A percentile compares a stretch with the other conserved stretches of the same genome.
These are phyloP conservation scores for Thraustochytrium sp. DNA, from an alignment of 352 stramenopile species.

Conservation along the genomic window DNA sequence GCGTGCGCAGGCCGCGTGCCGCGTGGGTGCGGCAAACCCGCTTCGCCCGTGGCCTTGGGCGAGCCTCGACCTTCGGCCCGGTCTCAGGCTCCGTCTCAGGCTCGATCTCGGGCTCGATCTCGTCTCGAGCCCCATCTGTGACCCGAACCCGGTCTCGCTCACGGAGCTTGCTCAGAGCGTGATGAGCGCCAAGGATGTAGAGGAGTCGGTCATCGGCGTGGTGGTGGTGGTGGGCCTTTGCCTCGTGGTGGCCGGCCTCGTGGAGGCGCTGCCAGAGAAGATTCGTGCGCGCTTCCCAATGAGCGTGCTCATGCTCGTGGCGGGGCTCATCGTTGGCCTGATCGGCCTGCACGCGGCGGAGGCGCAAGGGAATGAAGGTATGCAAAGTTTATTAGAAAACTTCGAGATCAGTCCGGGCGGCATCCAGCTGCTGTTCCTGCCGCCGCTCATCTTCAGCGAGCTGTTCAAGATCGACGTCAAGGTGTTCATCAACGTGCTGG, in stretches of 20 bases:
- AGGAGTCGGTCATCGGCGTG: not conserved
- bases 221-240: conserved; percentile 38
- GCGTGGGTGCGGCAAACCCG: no score
- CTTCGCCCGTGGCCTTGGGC: no score
- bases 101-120: no score
- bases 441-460: conserved; percentile 63
- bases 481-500: conserved; percentile 43
- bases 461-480: conserved; percentile 45
- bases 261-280: conserved; percentile 18
- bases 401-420: conserved; percentile 52
- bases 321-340: conserved; percentile 1
- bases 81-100: no score
- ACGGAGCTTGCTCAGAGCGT: no score
- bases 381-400: not conserved
- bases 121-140: no score
- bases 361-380: not conserved
- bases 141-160: no score
- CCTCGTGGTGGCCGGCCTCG: conserved; percentile 24
- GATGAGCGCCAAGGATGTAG: no score
- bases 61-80: no score
- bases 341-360: not conserved
- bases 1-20: no score
- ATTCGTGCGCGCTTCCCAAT: conserved; percentile 4
- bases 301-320: conserved; percentile 32
- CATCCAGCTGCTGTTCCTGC: conserved; percentile 61